These are phyloP conservation scores for Boletus sensibilis DNA, from an alignment of 768 basidiomycete species.

Conservation along the genomic window DNA sequence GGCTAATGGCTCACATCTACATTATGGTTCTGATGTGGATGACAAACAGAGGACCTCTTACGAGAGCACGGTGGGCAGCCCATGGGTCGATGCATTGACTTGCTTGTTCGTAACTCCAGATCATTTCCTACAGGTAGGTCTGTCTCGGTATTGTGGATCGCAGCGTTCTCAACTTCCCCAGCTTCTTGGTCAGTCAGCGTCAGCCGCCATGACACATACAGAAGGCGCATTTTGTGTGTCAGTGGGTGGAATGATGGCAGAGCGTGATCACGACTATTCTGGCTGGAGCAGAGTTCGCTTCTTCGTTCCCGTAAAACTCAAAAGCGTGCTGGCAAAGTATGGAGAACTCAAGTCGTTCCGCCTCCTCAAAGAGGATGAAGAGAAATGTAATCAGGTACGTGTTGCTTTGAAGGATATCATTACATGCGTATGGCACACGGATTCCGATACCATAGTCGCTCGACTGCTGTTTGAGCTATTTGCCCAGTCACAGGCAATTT, in stretches of 20 bases:
- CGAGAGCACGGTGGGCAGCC: background rate
- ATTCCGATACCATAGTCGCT: conserved; percentile 3
- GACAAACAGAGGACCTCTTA: conserved; percentile 6
- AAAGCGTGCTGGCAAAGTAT: conserved; percentile 29
- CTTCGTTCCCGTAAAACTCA: conserved; percentile 30
- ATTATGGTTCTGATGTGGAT: background rate
- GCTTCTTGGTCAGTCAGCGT: conserved; percentile 50
- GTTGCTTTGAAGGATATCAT: background rate
- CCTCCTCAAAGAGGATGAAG: conserved; percentile 26
- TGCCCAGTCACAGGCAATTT: conserved; percentile 1
- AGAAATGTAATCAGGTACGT: conserved; percentile 31
- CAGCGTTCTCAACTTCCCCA: conserved; percentile 26
- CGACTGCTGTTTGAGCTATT: conserved; percentile 5
- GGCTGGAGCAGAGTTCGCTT: conserved; percentile 26
- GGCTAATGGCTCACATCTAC: conserved; percentile 9
- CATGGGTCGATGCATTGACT: conserved; percentile 31
- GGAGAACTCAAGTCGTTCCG: conserved; percentile 33
- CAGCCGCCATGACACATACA: conserved; percentile 48
- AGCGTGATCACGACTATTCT: conserved; percentile 23
- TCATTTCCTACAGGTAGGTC: conserved; percentile 44
- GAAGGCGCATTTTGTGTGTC: conserved; percentile 53
- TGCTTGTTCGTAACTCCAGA: conserved; percentile 48
- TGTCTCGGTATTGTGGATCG: conserved; percentile 1
- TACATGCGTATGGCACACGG: background rate
- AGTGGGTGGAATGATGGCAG: conserved; percentile 31